Evolutionary conservation across 108 stramenopile species (phyloP), one percentile per base, ranked within the genome.

Genomic region (Skeletonema costatum): DNA sequence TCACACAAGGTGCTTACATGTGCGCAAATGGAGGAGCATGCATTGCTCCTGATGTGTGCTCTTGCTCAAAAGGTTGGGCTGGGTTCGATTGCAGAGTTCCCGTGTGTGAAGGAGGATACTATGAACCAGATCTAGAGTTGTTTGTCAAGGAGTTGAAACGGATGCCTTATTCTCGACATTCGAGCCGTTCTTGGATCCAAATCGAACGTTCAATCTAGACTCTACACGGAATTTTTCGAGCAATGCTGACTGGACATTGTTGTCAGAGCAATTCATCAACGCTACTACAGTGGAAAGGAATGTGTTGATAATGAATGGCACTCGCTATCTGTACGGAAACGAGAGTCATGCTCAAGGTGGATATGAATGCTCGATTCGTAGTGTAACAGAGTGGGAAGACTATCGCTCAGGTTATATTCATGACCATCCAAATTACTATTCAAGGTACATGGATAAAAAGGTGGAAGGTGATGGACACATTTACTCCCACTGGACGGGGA

Each of bases 71-170:
- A 12, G 96, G 96, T 11, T 96, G 94, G 94, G 66, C 76, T 3
- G 96, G 96, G 14, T 96, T 96, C 73, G 96, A 96, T 71, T 96
- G 96, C 84, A 86, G 96, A 36, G 90, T 89, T 2, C 96, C 96
- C 7, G 74, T 93, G 41, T 96, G 96, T 70, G 82, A 74, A 2
- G 85, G 94, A 44, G 96, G 96, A 33, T 96, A 91, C 80, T 93
- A 87, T 68, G 88, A 88, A 41, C 63, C 68, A 4, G 81, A 87
- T 12, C 87, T 88, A 50, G 74, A 65, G 32, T 12, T 41, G 4
- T 93, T 88, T 61, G 90, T 93, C 13, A 56, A 73, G 58, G 90
- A n/a, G 66, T 74, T 4, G 66, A 86, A 46, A 63, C 74, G 29
- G 65, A 77, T 30, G 61, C 61, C 36, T 89, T 86, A 36, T 63